Evolutionary conservation across 179 eudicot species (phyloP).

Genomic region (Camellia oleifera): DNA sequence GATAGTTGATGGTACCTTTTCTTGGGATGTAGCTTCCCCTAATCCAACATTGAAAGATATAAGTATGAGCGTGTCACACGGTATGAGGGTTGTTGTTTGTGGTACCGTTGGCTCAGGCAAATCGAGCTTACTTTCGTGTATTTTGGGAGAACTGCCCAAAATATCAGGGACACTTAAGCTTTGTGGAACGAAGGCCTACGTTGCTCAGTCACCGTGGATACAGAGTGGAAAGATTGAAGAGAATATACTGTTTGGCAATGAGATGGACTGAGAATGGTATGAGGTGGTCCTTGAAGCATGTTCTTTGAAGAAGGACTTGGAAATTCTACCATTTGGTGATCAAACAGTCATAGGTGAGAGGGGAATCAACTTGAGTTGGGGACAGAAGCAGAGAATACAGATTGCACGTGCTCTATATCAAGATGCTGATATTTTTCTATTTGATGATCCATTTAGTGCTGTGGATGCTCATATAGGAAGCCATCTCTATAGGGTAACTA

Average conservation of each 20-base stretch:
- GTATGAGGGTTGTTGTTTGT: conserved; percentile 68
- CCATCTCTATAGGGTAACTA: conserved; percentile 37
- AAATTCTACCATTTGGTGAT: conserved; percentile 56
- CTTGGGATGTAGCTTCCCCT: conserved; percentile 53
- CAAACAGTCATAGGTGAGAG: conserved; percentile 64
- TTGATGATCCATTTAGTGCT: conserved; percentile 65
- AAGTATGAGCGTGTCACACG: conserved; percentile 46
- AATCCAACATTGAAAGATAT: conserved; percentile 48
- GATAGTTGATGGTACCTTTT: conserved; percentile 50
- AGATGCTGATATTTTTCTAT: conserved; percentile 51
- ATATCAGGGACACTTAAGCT: conserved; percentile 41
- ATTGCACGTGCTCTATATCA: conserved; percentile 59
- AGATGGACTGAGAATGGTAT: conserved; percentile 42
- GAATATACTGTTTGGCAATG: conserved; percentile 49
- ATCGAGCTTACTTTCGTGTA: conserved; percentile 68
- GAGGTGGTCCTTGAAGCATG: conserved; percentile 49
- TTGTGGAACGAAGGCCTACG: conserved; percentile 56
- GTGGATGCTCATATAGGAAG: conserved; percentile 55
- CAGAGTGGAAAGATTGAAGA: conserved; percentile 60
- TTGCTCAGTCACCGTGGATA: conserved; percentile 68
- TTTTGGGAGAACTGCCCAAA: conserved; percentile 68
- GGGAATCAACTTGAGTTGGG: conserved; percentile 63
- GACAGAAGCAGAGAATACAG: conserved; percentile 66
- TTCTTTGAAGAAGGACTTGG: conserved; percentile 48
- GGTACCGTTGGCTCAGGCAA: conserved; percentile 79